These are phyloP conservation scores for Aphanomyces cochlioides DNA, from an alignment of 352 stramenopile species.

Conservation along the genomic window DNA sequence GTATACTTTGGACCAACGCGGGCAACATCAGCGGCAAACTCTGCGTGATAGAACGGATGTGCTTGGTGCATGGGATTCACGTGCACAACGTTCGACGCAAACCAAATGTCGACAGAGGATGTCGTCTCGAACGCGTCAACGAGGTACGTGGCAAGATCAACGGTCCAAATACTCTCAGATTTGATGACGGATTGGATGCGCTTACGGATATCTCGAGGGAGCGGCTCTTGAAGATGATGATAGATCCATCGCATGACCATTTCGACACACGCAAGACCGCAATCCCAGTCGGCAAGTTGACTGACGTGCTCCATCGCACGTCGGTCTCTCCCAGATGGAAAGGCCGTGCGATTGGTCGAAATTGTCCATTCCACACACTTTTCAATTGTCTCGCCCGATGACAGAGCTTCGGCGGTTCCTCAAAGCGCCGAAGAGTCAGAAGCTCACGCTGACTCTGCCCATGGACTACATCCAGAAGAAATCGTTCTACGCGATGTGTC, in stretches of 20 bases:
- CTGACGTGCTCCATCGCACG: neutral
- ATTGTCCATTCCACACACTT: too few species aligned
- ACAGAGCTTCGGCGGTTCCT: slow-evolving; percentile 12
- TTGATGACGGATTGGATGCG: neutral
- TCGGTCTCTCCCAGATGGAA: too few species aligned
- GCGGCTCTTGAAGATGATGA: neutral
- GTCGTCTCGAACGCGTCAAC: too few species aligned
- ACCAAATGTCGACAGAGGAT: neutral
- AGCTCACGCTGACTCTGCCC: slow-evolving; percentile 55
- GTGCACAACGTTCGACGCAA: neutral
- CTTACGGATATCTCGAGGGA: neutral
- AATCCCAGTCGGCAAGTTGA: slow-evolving; percentile 5
- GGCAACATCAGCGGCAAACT: neutral
- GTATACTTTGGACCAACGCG: neutral
- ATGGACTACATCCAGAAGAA: slow-evolving; percentile 79
- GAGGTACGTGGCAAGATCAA: slow-evolving; percentile 4
- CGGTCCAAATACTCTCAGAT: slow-evolving; percentile 10
- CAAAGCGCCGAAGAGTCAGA: slow-evolving; percentile 31
- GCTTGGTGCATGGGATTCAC: neutral
- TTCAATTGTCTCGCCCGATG: neutral
- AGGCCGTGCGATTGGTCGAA: too few species aligned
- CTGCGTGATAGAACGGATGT: slow-evolving; percentile 13
- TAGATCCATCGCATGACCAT: neutral
- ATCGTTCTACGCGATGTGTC: slow-evolving; percentile 67
- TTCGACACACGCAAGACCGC: slow-evolving; percentile 4